Conservation (phyloP, 2,329 filamentous ascomycete species). For the Claviceps quebecensis region DNA sequence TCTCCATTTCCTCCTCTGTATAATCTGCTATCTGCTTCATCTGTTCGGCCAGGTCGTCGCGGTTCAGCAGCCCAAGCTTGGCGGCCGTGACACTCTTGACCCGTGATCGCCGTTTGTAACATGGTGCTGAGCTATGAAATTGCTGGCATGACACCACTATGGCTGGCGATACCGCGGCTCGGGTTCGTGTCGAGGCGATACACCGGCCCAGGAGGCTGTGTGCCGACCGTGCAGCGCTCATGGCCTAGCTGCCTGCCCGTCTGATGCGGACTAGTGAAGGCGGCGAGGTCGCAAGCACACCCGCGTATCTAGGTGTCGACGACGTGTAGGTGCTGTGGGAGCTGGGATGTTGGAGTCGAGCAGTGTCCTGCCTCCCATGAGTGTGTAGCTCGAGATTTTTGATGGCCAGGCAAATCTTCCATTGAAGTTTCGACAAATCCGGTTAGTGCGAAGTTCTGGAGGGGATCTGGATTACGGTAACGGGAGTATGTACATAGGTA, state of each 20-base stretch:
- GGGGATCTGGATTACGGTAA: too few relatives aligned
- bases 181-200: slow-evolving; percentile 22
- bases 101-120: slow-evolving; percentile 32
- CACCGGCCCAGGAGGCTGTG: slow-evolving; percentile 39
- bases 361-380: slow-evolving; percentile 8
- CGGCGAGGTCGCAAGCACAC: not conserved
- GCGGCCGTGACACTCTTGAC: slow-evolving; percentile 40
- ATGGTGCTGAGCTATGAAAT: slow-evolving; percentile 38
- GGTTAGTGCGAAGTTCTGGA: not conserved
- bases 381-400: slow-evolving; percentile 18
- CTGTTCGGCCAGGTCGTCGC: slow-evolving; percentile 27
- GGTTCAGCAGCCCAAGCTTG: slow-evolving; percentile 35
- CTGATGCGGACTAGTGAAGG: not conserved
- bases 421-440: slow-evolving; percentile 5
- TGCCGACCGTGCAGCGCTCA: slow-evolving; percentile 42
- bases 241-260: slow-evolving; percentile 24
- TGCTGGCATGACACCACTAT: slow-evolving; percentile 21
- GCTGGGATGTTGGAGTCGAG: not conserved
- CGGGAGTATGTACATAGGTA: too few relatives aligned
- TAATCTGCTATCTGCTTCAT: slow-evolving; percentile 46
- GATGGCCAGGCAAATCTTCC: slow-evolving; percentile 9
- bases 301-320: not conserved
- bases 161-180: slow-evolving; percentile 11
- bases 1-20: slow-evolving; percentile 48
- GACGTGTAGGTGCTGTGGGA: not conserved